Conservation (phyloP, 1,284 basidiomycete genomes). For the Ustilago crameri region DNA sequence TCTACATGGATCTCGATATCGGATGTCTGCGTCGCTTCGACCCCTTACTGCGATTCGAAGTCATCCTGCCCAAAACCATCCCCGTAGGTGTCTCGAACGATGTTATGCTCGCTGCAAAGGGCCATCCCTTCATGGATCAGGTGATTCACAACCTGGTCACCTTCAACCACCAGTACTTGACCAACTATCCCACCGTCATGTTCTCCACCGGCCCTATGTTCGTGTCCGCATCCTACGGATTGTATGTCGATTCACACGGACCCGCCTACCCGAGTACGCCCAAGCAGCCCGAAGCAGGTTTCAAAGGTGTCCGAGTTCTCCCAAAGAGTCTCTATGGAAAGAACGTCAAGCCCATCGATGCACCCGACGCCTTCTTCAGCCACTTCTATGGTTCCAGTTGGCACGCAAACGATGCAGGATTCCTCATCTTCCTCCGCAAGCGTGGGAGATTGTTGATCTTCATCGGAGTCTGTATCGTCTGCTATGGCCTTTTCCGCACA, state of each 20-base stretch:
- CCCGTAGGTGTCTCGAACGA: constrained; percentile 91
- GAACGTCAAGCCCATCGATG: constrained; percentile 84
- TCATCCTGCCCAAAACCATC: constrained; percentile 92
- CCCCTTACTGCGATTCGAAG: constrained; percentile 85
- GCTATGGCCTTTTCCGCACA: constrained; percentile 44
- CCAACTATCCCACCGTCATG: constrained; percentile 99
- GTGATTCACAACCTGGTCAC: constrained; percentile 87
- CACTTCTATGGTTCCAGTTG: constrained; percentile 98
- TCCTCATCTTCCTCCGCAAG: constrained; percentile 65
- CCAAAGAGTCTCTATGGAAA: constrained; percentile 96
- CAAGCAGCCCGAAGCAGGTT: constrained; percentile 76
- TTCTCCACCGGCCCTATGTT: constrained; percentile 86
- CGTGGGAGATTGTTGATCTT: constrained; percentile 60
- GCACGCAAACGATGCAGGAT: constrained; percentile 71
- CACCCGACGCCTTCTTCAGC: constrained; percentile 83
- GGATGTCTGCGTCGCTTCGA: constrained; percentile 91
- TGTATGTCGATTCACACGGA: constrained; percentile 76
- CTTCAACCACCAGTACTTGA: constrained; percentile 92
- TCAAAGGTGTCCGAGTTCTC: constrained; percentile 77
- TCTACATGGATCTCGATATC: constrained; percentile 97
- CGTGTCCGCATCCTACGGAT: constrained; percentile 63
- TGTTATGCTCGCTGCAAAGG: constrained; percentile 88
- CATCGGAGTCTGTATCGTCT: constrained; percentile 44
- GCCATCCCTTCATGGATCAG: constrained; percentile 89
- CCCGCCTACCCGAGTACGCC: constrained; percentile 86